These are phyloP conservation scores for Trebouxia sp. DNA, from an alignment of 139 green algal species.

Conservation along the genomic window DNA sequence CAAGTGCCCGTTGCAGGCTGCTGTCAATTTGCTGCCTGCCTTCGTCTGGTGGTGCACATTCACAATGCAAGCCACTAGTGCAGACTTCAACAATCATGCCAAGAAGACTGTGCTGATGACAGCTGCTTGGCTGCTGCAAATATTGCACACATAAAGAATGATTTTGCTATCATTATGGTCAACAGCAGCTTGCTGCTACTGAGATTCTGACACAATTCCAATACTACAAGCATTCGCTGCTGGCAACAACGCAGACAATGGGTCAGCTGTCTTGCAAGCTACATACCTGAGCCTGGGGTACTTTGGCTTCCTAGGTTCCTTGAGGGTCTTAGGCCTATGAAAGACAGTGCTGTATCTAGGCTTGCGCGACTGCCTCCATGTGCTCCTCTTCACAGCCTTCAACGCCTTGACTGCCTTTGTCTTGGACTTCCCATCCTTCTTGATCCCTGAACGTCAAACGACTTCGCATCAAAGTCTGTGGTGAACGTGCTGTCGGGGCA, in stretches of 20 bases:
- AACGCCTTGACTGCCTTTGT: slow-evolving; percentile 73
- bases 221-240: no score
- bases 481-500: no score
- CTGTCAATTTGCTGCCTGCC: no score
- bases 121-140: background rate
- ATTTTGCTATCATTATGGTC: background rate
- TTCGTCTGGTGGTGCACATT: no score
- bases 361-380: slow-evolving; percentile 79
- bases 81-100: no score
- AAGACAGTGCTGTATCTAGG: slow-evolving; percentile 81
- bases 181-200: background rate
- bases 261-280: no score
- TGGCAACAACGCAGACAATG: no score
- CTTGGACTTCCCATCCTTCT: slow-evolving; percentile 38
- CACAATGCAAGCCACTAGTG: no score
- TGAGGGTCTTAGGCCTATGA: slow-evolving; percentile 93
- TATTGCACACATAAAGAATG: background rate
- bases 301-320: slow-evolving; percentile 80
- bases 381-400: slow-evolving; percentile 94
- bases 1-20: no score
- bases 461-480: no score
- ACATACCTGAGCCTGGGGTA: slow-evolving; percentile 80
- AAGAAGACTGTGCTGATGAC: no score
- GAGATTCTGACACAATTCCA: background rate
- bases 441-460: background rate